phyloP scores from a whole-genome alignment of 352 stramenopile species.

The Plasmopara muralis region DNA sequence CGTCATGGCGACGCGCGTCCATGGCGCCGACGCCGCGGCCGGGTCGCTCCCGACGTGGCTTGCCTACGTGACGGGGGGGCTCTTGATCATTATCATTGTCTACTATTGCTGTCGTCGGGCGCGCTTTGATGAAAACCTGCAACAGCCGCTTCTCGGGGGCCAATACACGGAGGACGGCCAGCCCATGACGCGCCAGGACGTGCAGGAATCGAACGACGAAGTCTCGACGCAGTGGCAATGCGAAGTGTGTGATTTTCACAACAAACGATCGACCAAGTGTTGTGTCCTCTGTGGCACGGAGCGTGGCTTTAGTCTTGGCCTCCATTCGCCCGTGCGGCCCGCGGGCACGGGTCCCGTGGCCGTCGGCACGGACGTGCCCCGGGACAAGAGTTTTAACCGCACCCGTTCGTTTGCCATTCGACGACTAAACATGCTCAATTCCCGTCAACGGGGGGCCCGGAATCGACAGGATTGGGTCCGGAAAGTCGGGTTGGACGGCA shows the following conservation, averaged over 20 bases:
- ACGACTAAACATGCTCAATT: slow-evolving; percentile 84
- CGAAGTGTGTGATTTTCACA: slow-evolving; percentile 86
- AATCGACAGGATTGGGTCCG: slow-evolving; percentile 82
- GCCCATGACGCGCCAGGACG: slow-evolving; percentile 80
- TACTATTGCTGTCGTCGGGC: slow-evolving; percentile 85
- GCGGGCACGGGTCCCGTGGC: slow-evolving; percentile 26
- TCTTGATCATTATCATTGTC: slow-evolving; percentile 83
- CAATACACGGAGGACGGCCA: slow-evolving; percentile 85
- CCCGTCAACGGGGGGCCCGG: slow-evolving; percentile 64
- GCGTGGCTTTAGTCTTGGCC: slow-evolving; percentile 65
- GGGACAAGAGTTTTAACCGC: slow-evolving; percentile 75
- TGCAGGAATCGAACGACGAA: slow-evolving; percentile 79
- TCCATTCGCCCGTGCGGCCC: slow-evolving; percentile 37
- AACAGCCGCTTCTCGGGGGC: slow-evolving; percentile 74
- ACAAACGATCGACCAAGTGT: slow-evolving; percentile 68
- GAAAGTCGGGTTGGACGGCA: slow-evolving; percentile 73
- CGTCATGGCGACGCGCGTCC: slow-evolving; percentile 21
- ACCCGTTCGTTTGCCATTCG: slow-evolving; percentile 82
- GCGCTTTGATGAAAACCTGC: slow-evolving; percentile 82
- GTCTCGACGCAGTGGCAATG: slow-evolving; percentile 81
- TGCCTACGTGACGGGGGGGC: slow-evolving; percentile 73
- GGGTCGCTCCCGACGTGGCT: slow-evolving; percentile 72
- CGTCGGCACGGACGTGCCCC: slow-evolving; percentile 34
- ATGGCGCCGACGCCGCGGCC: slow-evolving; percentile 21
- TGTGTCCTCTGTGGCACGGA: slow-evolving; percentile 82